phyloP scores from a whole-genome alignment of 1,284 basidiomycete genomes.

The Austroboletus novae-zelandiae region DNA sequence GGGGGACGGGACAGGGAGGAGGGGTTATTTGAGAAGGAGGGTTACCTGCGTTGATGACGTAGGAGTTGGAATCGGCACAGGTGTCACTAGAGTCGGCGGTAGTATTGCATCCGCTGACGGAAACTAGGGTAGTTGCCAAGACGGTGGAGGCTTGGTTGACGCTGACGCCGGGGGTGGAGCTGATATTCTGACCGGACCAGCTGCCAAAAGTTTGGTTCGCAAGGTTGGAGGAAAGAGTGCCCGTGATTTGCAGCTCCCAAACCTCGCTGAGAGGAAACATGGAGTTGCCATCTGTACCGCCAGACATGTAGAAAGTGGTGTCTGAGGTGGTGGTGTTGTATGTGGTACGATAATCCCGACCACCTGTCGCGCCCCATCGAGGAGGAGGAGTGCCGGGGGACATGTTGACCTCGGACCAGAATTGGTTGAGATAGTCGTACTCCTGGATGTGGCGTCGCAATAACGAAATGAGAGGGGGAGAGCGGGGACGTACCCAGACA shows the following conservation, averaged over 20 bases:
- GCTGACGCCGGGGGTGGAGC: conserved; percentile 37
- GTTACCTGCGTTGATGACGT: conserved; percentile 48
- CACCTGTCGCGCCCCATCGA: conserved; percentile 69
- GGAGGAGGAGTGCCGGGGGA: conserved; percentile 53
- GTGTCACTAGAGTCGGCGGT: conserved; percentile 39
- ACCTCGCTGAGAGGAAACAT: conserved; percentile 55
- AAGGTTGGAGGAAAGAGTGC: conserved; percentile 67
- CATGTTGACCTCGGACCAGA: conserved; percentile 63
- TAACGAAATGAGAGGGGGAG: neutral
- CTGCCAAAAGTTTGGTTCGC: conserved; percentile 48
- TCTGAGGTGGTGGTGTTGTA: conserved; percentile 48
- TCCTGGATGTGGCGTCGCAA: conserved; percentile 44
- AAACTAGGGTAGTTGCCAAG: conserved; percentile 48
- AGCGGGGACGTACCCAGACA: conserved; percentile 56
- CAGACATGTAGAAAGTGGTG: conserved; percentile 67
- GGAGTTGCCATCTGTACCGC: conserved; percentile 54
- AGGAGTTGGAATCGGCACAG: conserved; percentile 57
- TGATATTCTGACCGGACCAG: conserved; percentile 52
- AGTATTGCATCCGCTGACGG: conserved; percentile 60
- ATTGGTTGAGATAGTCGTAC: conserved; percentile 69
- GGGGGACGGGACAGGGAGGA: conserved; percentile 64
- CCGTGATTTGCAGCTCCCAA: conserved; percentile 66
- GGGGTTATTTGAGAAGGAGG: conserved; percentile 37
- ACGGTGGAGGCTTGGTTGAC: conserved; percentile 56
- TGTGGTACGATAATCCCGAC: conserved; percentile 54